Percentiles rank a stretch among this genome's conserved stretches.
Evolutionary conservation across 345 rosid species (phyloP).

Genomic region (Trapa bicornis): DNA sequence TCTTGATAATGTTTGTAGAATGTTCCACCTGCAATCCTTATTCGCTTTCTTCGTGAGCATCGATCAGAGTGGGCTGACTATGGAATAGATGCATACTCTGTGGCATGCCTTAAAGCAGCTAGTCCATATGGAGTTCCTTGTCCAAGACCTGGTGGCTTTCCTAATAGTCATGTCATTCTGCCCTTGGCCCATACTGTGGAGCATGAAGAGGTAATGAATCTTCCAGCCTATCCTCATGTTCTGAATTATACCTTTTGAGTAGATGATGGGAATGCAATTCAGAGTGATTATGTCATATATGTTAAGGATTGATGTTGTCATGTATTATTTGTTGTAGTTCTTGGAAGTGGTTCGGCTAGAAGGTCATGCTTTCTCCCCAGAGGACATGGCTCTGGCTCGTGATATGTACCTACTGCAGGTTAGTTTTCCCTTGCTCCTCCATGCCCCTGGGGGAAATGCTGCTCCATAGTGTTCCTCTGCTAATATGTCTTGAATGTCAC

Average conservation of each 20-base stretch:
- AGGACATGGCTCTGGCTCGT: slow-evolving; percentile 69
- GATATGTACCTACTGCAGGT: slow-evolving; percentile 97
- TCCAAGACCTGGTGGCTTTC: slow-evolving; percentile 77
- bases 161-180: slow-evolving; percentile 79
- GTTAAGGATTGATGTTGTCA: not conserved
- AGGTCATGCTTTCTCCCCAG: slow-evolving; percentile 80
- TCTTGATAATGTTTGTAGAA: slow-evolving; percentile 24
- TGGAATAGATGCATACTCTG: slow-evolving; percentile 80
- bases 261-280: not conserved
- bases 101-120: slow-evolving; percentile 57
- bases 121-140: slow-evolving; percentile 80
- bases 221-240: not conserved
- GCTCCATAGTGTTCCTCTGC: not conserved
- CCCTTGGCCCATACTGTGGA: slow-evolving; percentile 93
- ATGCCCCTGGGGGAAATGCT: not conserved
- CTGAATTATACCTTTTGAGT: not conserved
- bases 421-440: slow-evolving; percentile 2
- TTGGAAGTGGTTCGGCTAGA: slow-evolving; percentile 92
- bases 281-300: not conserved
- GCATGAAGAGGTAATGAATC: slow-evolving; percentile 69
- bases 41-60: slow-evolving; percentile 89
- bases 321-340: slow-evolving; percentile 27
- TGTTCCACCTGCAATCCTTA: slow-evolving; percentile 80
- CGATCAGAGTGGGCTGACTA: slow-evolving; percentile 99
- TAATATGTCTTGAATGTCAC: not conserved